Percentiles rank a stretch among this genome's conserved stretches.
Evolutionary conservation across 306 rosid species (phyloP).

Genomic region (Cicer cuneatum): DNA sequence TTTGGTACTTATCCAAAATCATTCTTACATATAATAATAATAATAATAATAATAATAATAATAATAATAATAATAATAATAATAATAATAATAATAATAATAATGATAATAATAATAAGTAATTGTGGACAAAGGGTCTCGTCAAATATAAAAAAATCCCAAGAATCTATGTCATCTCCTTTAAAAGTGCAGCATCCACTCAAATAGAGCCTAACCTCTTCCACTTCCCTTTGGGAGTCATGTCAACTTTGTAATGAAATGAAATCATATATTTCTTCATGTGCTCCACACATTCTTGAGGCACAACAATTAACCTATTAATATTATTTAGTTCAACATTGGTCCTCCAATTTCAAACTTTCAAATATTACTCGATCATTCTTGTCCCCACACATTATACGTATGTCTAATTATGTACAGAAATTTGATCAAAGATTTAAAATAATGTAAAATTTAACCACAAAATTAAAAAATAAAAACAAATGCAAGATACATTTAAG

Average conservation of each 20-base stretch:
- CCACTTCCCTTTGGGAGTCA: conserved; percentile 46
- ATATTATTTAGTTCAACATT: conserved; percentile 62
- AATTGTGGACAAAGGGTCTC: conserved; percentile 78
- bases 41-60: too few relatives aligned
- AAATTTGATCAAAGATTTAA: too few relatives aligned
- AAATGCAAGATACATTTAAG: too few relatives aligned
- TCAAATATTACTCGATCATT: too few relatives aligned
- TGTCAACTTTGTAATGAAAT: conserved; percentile 39
- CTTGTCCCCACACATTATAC: conserved; percentile 16
- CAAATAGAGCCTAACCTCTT: conserved; percentile 44
- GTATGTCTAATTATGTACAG: too few relatives aligned
- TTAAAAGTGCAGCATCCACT: conserved; percentile 50
- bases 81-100: too few relatives aligned
- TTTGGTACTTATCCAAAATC: conserved; percentile 42
- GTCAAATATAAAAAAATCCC: conserved; percentile 79
- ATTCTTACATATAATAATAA: too few relatives aligned
- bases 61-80: too few relatives aligned
- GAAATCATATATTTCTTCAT: conserved; percentile 54
- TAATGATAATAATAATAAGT: too few relatives aligned
- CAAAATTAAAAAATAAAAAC: too few relatives aligned
- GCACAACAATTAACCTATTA: conserved; percentile 57
- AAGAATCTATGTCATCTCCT: conserved; percentile 75
- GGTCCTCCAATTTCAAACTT: conserved; percentile 50
- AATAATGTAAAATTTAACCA: too few relatives aligned
- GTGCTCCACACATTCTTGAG: conserved; percentile 64